Percentiles rank a stretch among this genome's conserved stretches.
phyloP scores from a whole-genome alignment of 257 asterid genomes.

The Linaria vulgaris region DNA sequence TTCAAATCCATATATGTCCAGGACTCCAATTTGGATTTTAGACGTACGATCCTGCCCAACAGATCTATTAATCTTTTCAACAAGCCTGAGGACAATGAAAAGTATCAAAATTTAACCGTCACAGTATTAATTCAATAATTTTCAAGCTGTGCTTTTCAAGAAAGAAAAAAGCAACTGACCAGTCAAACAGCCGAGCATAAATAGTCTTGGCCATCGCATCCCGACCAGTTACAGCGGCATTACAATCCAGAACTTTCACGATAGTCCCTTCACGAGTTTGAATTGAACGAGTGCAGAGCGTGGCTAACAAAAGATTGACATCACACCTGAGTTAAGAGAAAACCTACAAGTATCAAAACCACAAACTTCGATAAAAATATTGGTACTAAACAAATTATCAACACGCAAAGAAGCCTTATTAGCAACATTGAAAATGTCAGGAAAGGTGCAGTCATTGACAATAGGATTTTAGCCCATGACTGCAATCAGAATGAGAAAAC shows the following conservation, averaged over 20 bases:
- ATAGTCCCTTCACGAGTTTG: conserved; percentile 92
- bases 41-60: conserved; percentile 97
- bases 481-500: not conserved
- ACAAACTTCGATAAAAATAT: conserved; percentile 18
- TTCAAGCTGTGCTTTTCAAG: conserved; percentile 6
- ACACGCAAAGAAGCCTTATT: conserved; percentile 14
- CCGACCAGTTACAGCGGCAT: conserved; percentile 93
- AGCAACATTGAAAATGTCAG: conserved; percentile 2
- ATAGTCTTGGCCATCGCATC: conserved; percentile 96
- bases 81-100: conserved; percentile 72
- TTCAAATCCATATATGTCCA: conserved; percentile 98
- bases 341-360: conserved; percentile 22
- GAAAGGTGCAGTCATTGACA: conserved; percentile 1
- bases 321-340: conserved; percentile 69
- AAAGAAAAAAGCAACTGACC: conserved; percentile 47
- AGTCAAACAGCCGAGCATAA: conserved; percentile 92
- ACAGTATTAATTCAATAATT: conserved; percentile 20
- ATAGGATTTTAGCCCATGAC: not conserved
- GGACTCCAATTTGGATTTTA: conserved; percentile 83
- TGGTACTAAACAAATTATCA: conserved; percentile 13
- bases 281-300: conserved; percentile 87
- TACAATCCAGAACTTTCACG: conserved; percentile 83
- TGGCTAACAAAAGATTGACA: conserved; percentile 66
- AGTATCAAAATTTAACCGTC: conserved; percentile 22
- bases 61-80: conserved; percentile 86